Evolutionary conservation across 345 rosid species (phyloP), one percentile per base, ranked within the genome.

Genomic region (Kandelia obovata): DNA sequence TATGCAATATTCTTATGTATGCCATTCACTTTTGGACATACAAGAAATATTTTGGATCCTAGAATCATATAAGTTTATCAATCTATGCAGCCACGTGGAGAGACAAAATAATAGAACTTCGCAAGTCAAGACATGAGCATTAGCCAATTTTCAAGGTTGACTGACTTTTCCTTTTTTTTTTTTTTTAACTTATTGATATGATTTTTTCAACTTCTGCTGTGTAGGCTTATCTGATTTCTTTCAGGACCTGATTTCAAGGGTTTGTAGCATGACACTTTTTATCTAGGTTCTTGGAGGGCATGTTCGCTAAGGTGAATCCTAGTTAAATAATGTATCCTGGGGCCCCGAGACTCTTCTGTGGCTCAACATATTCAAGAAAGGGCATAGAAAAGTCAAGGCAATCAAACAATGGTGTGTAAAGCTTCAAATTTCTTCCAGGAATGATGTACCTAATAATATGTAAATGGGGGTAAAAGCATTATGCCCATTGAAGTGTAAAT

Each of bases 81-180:
- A n/a, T 73, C 75, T 53, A 21, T 73, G 87, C 89, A 93, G 98
- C 88, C 65, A 71, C 77, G 79, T 85, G 84, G 87, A 89, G 94
- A 77, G 89, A 93, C 80, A 83, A 79, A 75, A 77, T 93, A 68
- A 83, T 72, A 79, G 80, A 83, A 76, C 89, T 93, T 65, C 89
- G 81, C 61, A 76, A 78, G 25, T 81, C 82, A 71, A 85, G 70
- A 49, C 58, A 67, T 71, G 78, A 82, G 52, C 39, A 31, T 63
- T 80, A 70, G 52, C 59, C 53, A 7, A 60, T 31, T 37, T 5
- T 16, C 5, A 27, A 58, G 78, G 81, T 78, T 47, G 39, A 27
- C 39, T 30, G 53, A 61, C 64, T 43, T 17, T 53, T 31, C 16
- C 15, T 20, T 55, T 25, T 34, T 43, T 27, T 19, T 21, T 21